Evolutionary conservation across 1,284 basidiomycete genomes (phyloP).

Genomic region (Taiwanofungus camphoratus): DNA sequence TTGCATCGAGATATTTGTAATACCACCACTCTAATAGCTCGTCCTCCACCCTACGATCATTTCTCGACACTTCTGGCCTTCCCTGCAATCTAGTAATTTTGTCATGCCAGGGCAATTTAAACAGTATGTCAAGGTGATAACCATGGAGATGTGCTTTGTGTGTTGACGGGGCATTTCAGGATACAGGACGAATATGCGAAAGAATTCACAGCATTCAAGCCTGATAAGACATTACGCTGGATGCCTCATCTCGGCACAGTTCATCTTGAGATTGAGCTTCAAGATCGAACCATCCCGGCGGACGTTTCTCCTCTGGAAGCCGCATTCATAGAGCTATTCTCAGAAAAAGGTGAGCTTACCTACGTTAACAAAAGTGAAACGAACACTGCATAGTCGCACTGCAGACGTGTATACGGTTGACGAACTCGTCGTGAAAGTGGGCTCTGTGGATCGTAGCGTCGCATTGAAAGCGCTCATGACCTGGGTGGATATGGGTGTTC

Average conservation of each 20-base stretch:
- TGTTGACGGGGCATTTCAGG: conserved; percentile 31
- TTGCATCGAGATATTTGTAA: conserved; percentile 5
- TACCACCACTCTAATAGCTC: conserved; percentile 36
- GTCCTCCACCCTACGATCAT: conserved; percentile 84
- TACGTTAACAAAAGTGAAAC: not conserved
- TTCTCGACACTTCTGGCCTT: conserved; percentile 91
- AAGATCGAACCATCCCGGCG: conserved; percentile 71
- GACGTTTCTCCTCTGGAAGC: conserved; percentile 86
- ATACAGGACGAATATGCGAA: conserved; percentile 71
- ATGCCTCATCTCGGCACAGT: conserved; percentile 82
- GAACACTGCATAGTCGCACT: not conserved
- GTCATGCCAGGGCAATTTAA: conserved; percentile 81
- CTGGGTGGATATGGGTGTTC: conserved; percentile 79
- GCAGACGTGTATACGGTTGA: conserved; percentile 66
- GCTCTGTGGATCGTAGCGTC: conserved; percentile 53
- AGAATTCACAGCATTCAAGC: conserved; percentile 77
- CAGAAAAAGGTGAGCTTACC: conserved; percentile 46
- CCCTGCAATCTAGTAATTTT: conserved; percentile 67
- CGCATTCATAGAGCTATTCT: conserved; percentile 84
- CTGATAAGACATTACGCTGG: conserved; percentile 86
- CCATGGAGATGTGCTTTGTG: not conserved
- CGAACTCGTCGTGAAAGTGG: conserved; percentile 59
- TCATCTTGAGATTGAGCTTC: conserved; percentile 70
- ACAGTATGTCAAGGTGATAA: conserved; percentile 40
- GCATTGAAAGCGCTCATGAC: conserved; percentile 73